A percentile compares a stretch with the other conserved stretches of the same genome.
Evolutionary conservation across 129 eudicot genomes (phyloP).

Genomic region (Solidago caesia): DNA sequence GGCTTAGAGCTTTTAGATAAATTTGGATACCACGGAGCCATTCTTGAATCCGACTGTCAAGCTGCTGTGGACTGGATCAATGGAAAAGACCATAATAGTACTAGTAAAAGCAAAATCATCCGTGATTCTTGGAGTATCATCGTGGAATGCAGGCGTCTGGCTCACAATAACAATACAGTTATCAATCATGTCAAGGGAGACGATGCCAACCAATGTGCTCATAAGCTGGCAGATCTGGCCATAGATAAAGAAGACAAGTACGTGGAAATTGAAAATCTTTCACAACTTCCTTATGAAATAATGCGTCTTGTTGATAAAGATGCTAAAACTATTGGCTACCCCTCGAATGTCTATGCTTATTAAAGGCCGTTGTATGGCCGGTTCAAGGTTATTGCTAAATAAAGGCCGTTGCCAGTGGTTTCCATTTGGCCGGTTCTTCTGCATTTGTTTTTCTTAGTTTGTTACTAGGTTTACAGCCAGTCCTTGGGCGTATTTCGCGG

Average conservation of each 20-base stretch:
- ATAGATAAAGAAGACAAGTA: not conserved
- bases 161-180: not conserved
- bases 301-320: not conserved
- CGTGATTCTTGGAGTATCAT: not conserved
- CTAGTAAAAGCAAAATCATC: not conserved
- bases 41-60: constrained; percentile 8
- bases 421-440: too few relatives aligned
- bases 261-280: not conserved
- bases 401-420: too few relatives aligned
- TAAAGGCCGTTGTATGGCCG: too few relatives aligned
- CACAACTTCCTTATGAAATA: not conserved
- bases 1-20: constrained; percentile 7
- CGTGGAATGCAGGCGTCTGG: not conserved
- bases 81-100: not conserved
- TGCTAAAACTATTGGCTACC: not conserved
- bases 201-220: not conserved
- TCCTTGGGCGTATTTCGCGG: too few relatives aligned
- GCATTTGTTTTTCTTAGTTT: too few relatives aligned
- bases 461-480: too few relatives aligned
- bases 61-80: not conserved
- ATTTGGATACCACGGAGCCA: not conserved
- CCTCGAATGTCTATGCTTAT: not conserved
- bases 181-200: not conserved
- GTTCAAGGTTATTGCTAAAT: too few relatives aligned
- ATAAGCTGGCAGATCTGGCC: constrained; percentile 6